Conservation (phyloP, 1,284 basidiomycete species). For the Cutaneotrichosporon daszewskae region DNA sequence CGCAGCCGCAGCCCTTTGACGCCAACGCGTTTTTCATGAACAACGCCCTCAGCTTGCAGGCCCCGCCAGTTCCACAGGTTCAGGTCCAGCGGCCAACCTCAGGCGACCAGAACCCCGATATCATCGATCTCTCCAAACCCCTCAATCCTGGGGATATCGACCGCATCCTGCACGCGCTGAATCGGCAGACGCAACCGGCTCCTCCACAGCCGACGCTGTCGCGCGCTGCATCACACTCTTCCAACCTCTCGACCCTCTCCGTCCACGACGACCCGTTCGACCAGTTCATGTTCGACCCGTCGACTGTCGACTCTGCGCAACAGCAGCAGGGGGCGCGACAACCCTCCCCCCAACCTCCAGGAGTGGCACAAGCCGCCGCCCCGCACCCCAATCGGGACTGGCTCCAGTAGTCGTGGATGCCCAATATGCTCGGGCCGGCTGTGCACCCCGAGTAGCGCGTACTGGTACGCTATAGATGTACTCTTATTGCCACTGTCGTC, state of each 20-base stretch:
- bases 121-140: conserved; percentile 44
- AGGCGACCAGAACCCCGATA: conserved; percentile 19
- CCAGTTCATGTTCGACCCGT: conserved; percentile 6
- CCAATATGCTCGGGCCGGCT: conserved; percentile 1
- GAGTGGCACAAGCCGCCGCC: not conserved
- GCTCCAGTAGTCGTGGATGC: conserved; percentile 8
- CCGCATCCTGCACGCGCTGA: conserved; percentile 37
- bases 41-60: conserved; percentile 1
- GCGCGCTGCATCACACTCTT: not conserved
- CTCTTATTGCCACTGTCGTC: too few species aligned
- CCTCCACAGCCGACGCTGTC: conserved; percentile 1
- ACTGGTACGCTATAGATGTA: too few species aligned
- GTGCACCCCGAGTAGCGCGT: conserved; percentile 5
- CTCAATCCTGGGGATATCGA: conserved; percentile 36
- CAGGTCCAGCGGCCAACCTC: not conserved
- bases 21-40: conserved; percentile 1
- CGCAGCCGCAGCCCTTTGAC: conserved; percentile 3
- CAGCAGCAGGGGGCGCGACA: not conserved
- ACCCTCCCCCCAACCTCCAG: not conserved
- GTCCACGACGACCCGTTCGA: conserved; percentile 10
- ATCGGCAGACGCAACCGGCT: conserved; percentile 20
- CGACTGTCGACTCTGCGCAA: not conserved
- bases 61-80: not conserved
- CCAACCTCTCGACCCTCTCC: not conserved
- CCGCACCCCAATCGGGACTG: conserved; percentile 2